phyloP scores from a whole-genome alignment of 805 yeast species.

The Groenewaldozyma salmanticensis region DNA sequence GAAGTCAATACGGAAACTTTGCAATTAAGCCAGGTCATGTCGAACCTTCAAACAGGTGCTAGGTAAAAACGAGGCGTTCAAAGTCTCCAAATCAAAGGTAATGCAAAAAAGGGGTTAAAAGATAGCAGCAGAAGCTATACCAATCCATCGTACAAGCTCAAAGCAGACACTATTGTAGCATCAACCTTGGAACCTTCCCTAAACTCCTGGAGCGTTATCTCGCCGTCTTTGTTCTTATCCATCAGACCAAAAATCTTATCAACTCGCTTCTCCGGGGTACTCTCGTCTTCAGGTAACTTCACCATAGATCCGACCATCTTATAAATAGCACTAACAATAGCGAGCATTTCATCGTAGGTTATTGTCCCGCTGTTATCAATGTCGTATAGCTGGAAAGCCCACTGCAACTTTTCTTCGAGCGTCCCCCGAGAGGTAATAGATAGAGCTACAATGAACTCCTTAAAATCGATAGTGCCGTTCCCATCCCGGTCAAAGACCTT shows the following conservation, averaged over 20 bases:
- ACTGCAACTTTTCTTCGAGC: conserved; percentile 69
- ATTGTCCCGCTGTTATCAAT: conserved; percentile 69
- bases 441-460: conserved; percentile 82
- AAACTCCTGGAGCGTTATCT: conserved; percentile 76
- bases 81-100: no score
- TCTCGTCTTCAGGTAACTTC: conserved; percentile 75
- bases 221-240: conserved; percentile 62
- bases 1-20: no score
- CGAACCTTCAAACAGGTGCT: no score
- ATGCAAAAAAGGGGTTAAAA: no score
- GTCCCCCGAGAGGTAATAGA: conserved; percentile 83
- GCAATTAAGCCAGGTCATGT: no score
- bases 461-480: conserved; percentile 77
- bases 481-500: conserved; percentile 78
- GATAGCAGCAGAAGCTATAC: no score
- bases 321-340: conserved; percentile 74
- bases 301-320: conserved; percentile 96
- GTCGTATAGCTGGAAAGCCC: conserved; percentile 89
- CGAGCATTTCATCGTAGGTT: conserved; percentile 65
- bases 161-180: conserved; percentile 64
- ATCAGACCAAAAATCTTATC: conserved; percentile 66
- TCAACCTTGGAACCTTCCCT: conserved; percentile 70
- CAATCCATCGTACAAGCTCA: conserved; percentile 72
- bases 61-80: no score
- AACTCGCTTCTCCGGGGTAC: conserved; percentile 82